phyloP scores from a whole-genome alignment of 2,329 filamentous ascomycete species.

The Cylindrodendrum hubeiense region DNA sequence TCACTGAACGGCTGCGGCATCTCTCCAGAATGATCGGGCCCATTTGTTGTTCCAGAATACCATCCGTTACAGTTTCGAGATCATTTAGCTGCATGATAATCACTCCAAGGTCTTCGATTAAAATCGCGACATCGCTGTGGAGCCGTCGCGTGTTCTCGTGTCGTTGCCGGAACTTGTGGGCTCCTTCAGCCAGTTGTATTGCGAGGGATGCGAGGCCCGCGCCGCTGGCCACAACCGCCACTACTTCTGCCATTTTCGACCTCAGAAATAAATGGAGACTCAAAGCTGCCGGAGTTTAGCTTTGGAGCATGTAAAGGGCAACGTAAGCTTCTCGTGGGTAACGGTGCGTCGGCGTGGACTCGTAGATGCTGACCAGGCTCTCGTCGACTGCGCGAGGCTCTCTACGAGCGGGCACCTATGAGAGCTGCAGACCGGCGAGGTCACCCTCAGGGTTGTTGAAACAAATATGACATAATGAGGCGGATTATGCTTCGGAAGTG shows the following conservation, averaged over 20 bases:
- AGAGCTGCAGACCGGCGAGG: conserved; percentile 3
- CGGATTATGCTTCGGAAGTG: too few species aligned
- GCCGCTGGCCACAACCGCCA: conserved; percentile 19
- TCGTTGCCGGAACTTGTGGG: conserved; percentile 13
- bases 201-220: conserved; percentile 25
- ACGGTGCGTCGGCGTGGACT: too few species aligned
- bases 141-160: neutral
- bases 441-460: too few species aligned
- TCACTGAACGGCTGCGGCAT: neutral
- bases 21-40: conserved; percentile 20
- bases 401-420: conserved; percentile 1
- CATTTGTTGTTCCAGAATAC: conserved; percentile 6
- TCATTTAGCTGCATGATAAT: neutral
- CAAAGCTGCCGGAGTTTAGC: too few species aligned
- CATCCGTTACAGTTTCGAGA: neutral
- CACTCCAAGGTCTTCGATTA: neutral
- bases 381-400: neutral
- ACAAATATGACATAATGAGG: too few species aligned
- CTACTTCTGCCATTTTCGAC: conserved; percentile 19
- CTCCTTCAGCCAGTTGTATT: conserved; percentile 15
- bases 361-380: neutral
- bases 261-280: fast-evolving
- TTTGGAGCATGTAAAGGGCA: neutral
- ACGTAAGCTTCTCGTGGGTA: neutral
- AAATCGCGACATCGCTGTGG: fast-evolving